phyloP scores from a whole-genome alignment of 768 basidiomycete genomes.

The Phlegmacium glaucopus region DNA sequence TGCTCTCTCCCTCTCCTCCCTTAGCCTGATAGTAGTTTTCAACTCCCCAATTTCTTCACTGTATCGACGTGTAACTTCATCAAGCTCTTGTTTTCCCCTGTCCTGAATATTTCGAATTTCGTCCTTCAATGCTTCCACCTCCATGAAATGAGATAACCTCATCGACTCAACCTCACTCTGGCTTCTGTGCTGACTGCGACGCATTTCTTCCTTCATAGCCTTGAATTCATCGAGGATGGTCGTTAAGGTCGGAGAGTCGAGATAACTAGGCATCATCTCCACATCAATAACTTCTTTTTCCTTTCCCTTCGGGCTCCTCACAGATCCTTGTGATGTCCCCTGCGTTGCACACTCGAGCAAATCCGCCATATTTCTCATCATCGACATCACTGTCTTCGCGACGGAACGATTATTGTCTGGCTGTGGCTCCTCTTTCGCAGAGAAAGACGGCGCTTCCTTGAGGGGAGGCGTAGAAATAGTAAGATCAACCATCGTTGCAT shows the following conservation, averaged over 20 bases:
- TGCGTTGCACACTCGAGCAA: constrained; percentile 12
- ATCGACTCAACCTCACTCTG: constrained; percentile 10
- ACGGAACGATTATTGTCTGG: constrained; percentile 2
- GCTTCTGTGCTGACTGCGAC: constrained; percentile 6
- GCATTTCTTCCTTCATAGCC: constrained; percentile 16
- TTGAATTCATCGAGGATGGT: constrained; percentile 13
- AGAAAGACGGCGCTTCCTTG: not conserved
- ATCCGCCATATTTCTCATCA: constrained; percentile 21
- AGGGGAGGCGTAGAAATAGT: not conserved
- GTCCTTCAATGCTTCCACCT: constrained; percentile 8
- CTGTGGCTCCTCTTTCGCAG: not conserved
- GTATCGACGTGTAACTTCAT: constrained; percentile 6
- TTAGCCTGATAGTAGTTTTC: constrained; percentile 1
- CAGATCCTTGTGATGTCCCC: not conserved
- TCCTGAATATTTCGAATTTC: constrained; percentile 3
- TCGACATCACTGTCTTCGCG: constrained; percentile 14
- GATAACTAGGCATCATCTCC: not conserved
- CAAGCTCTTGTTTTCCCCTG: constrained; percentile 6
- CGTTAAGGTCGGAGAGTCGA: constrained; percentile 9
- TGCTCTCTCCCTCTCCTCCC: constrained; percentile 1
- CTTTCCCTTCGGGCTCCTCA: constrained; percentile 12
- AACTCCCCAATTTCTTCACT: constrained; percentile 9
- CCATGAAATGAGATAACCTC: constrained; percentile 4
- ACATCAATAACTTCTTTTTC: constrained; percentile 10
- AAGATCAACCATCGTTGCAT: constrained; percentile 12